Percentiles rank a stretch among this genome's conserved stretches.
phyloP scores from a whole-genome alignment of 768 basidiomycete species.

The Psilocybe cubensis region DNA sequence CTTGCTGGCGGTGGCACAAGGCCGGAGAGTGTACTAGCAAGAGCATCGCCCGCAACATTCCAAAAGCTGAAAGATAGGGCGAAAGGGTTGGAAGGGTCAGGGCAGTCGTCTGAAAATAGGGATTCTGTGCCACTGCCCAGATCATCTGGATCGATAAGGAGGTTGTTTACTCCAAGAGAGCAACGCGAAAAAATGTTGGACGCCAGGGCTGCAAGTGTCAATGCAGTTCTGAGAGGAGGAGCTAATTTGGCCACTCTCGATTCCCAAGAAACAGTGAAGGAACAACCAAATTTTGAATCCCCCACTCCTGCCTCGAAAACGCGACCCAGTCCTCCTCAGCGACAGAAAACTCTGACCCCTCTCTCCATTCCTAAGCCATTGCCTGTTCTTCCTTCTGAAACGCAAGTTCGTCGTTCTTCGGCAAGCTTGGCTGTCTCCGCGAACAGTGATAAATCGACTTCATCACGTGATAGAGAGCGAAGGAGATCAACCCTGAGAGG shows the following conservation, averaged over 20 bases:
- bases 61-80: conserved; percentile 31
- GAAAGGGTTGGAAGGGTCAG: conserved; percentile 25
- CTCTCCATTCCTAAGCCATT: conserved; percentile 62
- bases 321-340: conserved; percentile 31
- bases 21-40: conserved; percentile 37
- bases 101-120: conserved; percentile 22
- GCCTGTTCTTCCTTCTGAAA: conserved; percentile 63
- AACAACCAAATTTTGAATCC: conserved; percentile 37
- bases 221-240: conserved; percentile 7
- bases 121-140: neutral
- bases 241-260: conserved; percentile 35
- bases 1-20: conserved; percentile 30
- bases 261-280: conserved; percentile 47
- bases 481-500: conserved; percentile 49
- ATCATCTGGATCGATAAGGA: conserved; percentile 39
- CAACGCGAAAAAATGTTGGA: conserved; percentile 47
- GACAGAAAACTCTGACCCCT: conserved; percentile 48
- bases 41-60: conserved; percentile 38
- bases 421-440: conserved; percentile 2
- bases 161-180: conserved; percentile 62
- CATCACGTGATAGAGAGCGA: conserved; percentile 15
- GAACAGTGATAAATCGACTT: conserved; percentile 5
- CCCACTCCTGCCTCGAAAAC: conserved; percentile 42
- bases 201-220: conserved; percentile 12
- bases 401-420: conserved; percentile 26